Evolutionary conservation across 2,329 filamentous ascomycete species (phyloP).

Genomic region (Graphilbum sp.): DNA sequence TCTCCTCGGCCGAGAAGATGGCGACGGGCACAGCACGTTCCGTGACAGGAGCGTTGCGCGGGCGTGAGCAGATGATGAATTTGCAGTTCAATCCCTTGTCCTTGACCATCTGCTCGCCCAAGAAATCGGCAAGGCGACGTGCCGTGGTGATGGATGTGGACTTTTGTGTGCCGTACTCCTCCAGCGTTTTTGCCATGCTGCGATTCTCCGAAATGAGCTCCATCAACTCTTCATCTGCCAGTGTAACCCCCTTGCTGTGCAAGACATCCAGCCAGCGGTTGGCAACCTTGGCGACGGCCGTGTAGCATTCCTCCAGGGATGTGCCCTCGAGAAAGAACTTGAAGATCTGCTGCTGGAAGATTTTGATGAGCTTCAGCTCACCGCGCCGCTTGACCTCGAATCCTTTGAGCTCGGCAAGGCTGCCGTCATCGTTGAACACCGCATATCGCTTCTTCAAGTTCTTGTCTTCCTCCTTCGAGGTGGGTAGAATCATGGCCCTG

Average conservation of each 20-base stretch:
- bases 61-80: conserved; percentile 87
- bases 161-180: conserved; percentile 91
- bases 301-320: conserved; percentile 78
- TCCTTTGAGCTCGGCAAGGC: conserved; percentile 85
- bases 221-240: conserved; percentile 93
- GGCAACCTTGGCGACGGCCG: conserved; percentile 80
- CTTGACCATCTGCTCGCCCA: conserved; percentile 98
- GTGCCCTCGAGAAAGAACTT: conserved; percentile 94
- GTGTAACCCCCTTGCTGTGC: conserved; percentile 68
- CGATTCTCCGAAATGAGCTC: conserved; percentile 99
- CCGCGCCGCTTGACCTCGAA: conserved; percentile 96
- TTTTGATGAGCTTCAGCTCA: conserved; percentile 98
- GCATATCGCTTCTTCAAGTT: conserved; percentile 99
- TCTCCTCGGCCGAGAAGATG: conserved; percentile 88
- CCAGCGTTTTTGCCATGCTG: conserved; percentile 91
- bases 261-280: conserved; percentile 96
- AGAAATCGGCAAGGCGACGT: conserved; percentile 81
- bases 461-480: conserved; percentile 97
- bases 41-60: conserved; percentile 79
- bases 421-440: conserved; percentile 96
- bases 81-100: conserved; percentile 99
- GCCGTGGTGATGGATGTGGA: conserved; percentile 99
- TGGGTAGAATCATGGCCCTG: conserved; percentile 91
- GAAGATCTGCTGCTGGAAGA: conserved; percentile 98
- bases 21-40: conserved; percentile 89